A percentile compares a stretch with the other conserved stretches of the same genome.
Conservation (phyloP, 2,329 filamentous ascomycete species). For the Cryphonectria naterciae region DNA sequence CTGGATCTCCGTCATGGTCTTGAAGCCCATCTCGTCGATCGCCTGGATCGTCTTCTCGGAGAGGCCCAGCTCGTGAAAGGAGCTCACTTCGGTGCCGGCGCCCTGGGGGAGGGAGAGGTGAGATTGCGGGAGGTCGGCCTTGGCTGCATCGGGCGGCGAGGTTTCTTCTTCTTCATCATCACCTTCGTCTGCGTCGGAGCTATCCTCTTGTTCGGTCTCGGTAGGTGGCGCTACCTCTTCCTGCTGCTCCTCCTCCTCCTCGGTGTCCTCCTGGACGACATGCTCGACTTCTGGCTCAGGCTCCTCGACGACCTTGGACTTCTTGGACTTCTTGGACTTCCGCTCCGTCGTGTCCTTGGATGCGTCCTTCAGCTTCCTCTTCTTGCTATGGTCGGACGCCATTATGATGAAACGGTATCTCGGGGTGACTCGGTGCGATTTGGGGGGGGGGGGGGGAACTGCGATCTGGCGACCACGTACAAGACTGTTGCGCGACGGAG, state of each 20-base stretch:
- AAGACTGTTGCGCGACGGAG: background rate
- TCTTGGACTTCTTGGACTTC: constrained; percentile 17
- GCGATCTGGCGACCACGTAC: background rate
- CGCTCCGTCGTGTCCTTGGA: constrained; percentile 31
- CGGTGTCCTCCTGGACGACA: background rate
- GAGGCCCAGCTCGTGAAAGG: constrained; percentile 81
- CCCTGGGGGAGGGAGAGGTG: constrained; percentile 58
- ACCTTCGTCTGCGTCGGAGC: constrained; percentile 30
- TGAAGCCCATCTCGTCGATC: constrained; percentile 89
- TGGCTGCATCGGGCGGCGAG: constrained; percentile 30
- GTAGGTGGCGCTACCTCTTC: constrained; percentile 29
- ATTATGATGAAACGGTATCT: constrained; percentile 30
- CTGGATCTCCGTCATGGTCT: constrained; percentile 95
- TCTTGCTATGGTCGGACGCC: constrained; percentile 40
- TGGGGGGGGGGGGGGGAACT: too few species aligned
- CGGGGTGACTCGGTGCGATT: background rate
- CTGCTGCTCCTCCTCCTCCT: constrained; percentile 21
- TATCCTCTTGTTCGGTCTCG: constrained; percentile 32
- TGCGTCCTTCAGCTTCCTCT: constrained; percentile 42
- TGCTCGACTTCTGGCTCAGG: constrained; percentile 26
- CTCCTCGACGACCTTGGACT: constrained; percentile 22
- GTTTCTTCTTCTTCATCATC: constrained; percentile 35
- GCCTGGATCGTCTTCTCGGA: constrained; percentile 88
- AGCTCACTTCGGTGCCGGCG: constrained; percentile 64
- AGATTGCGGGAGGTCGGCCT: constrained; percentile 41